Evolutionary conservation across 257 asterid genomes (phyloP).

Genomic region (Nicotiana sylvestris): DNA sequence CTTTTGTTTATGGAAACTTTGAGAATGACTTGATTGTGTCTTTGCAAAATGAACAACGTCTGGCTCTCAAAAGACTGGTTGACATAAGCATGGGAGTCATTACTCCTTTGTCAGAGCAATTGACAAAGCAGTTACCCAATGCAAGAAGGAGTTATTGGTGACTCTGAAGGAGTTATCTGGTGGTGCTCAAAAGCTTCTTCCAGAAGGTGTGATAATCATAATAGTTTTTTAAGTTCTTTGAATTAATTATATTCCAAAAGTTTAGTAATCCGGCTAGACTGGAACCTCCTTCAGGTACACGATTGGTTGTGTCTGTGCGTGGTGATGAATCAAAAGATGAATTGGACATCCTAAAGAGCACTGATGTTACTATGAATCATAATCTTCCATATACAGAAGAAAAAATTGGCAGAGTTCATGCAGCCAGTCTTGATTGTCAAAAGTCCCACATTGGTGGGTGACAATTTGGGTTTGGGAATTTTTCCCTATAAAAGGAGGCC

Average conservation of each 20-base stretch:
- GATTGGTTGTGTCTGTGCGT: constrained; percentile 66
- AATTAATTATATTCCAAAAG: background rate
- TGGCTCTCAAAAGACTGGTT: constrained; percentile 85
- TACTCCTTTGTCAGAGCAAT: constrained; percentile 85
- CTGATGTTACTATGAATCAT: constrained; percentile 76
- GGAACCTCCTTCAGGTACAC: constrained; percentile 53
- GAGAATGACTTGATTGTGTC: constrained; percentile 22
- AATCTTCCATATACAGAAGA: constrained; percentile 68
- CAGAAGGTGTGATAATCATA: constrained; percentile 50
- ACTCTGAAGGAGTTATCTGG: constrained; percentile 72
- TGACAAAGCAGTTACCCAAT: constrained; percentile 81
- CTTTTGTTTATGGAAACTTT: constrained; percentile 1
- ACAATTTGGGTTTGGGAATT: no score
- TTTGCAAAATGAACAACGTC: constrained; percentile 46
- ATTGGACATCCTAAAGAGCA: constrained; percentile 62
- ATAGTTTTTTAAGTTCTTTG: constrained; percentile 7
- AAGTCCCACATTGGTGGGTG: no score
- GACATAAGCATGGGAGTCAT: constrained; percentile 96
- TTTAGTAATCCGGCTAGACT: constrained; percentile 15
- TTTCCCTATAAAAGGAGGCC: no score
- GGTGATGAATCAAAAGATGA: constrained; percentile 82
- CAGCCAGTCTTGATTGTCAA: constrained; percentile 38
- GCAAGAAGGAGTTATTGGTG: constrained; percentile 56
- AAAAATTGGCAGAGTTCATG: constrained; percentile 85
- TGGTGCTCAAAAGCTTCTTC: constrained; percentile 89